Evolutionary conservation across 2,329 filamentous ascomycete genomes (phyloP), one percentile per base, ranked within the genome.

Genomic region (Colletotrichum melonis): DNA sequence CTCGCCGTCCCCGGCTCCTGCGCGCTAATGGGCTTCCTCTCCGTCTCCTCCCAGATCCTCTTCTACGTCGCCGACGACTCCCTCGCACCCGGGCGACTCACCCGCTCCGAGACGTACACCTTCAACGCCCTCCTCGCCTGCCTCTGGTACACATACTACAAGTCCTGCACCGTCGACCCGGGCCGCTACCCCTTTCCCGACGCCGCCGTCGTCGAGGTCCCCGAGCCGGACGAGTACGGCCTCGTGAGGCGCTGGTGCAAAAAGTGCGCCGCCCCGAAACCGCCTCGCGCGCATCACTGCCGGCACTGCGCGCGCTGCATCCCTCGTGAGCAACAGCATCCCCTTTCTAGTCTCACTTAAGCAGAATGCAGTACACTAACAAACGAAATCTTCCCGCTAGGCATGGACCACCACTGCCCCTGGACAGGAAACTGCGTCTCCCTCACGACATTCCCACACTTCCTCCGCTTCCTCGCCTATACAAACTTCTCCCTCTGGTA

Each of bases 341-440:
- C 30, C 30, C 30, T 30, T 3, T 30, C 30, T 30, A 3, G 30
- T 30, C 30, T 30, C 8, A 3, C 30, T 30, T 9, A 3, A 30
- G 30, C 30, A 30, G 30, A 30, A 30, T 9, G 30, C 30, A 30
- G 30, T 3, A 30, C 30, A 9, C 30, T 30, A 30, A 65, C 66
- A 24, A 26, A n/a, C 42, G 32, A 16, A 30, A 30, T 9, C 19
- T 19, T 14, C n/a, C 35, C 12, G 35, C 49, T 30, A 64, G 62
- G 63, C 5, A 95, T 95, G 93, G 93, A 95, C 83, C 93, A 95
- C 83, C 94, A 97, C 84, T 97, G 94, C 79, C 93, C 94, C 3
- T 97, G 94, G 94, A 96, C 93, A 4, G 86, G 84, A 74, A 96
- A 95, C 83, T 97, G 94, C 84, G 93, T 97, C 66, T 95, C 93